These are phyloP conservation scores for Capsicum rhomboideum DNA, from an alignment of 257 asterid genomes.

Conservation along the genomic window DNA sequence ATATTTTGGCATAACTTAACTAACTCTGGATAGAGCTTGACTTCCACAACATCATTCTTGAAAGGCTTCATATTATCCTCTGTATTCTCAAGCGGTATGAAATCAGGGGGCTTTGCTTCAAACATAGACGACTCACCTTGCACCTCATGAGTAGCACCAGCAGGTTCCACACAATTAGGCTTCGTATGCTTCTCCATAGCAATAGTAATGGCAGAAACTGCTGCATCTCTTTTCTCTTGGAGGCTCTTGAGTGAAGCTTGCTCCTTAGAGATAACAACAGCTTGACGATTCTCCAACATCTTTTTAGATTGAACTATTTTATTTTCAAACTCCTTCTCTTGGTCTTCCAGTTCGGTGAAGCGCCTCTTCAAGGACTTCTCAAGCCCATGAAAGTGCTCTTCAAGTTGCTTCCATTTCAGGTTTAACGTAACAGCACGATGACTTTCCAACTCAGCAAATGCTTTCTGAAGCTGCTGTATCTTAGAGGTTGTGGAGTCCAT, in stretches of 20 bases:
- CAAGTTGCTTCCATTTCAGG: conserved; percentile 94
- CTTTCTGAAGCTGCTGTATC: conserved; percentile 88
- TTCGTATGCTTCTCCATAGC: conserved; percentile 48
- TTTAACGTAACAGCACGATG: conserved; percentile 82
- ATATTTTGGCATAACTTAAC: conserved; percentile 76
- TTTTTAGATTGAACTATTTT: conserved; percentile 64
- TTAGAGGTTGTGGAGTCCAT: conserved; percentile 81
- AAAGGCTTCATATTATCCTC: conserved; percentile 22
- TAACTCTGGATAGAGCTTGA: conserved; percentile 73
- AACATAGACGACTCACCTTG: conserved; percentile 30
- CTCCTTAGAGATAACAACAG: conserved; percentile 71
- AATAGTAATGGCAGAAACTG: conserved; percentile 67
- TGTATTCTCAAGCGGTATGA: conserved; percentile 25
- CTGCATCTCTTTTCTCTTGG: conserved; percentile 96
- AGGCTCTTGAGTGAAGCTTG: conserved; percentile 75
- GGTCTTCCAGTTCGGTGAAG: conserved; percentile 87
- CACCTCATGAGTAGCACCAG: conserved; percentile 20
- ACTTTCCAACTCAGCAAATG: conserved; percentile 95
- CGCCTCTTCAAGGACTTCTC: conserved; percentile 92
- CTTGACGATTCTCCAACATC: conserved; percentile 70
- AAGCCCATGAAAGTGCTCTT: conserved; percentile 92
- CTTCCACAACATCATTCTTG: conserved; percentile 29
- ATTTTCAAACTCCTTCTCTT: conserved; percentile 75
- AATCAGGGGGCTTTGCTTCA: conserved; percentile 33
- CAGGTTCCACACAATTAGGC: conserved; percentile 28